Conservation (phyloP, 2,329 filamentous ascomycete species). For the Cercospora beticola region DNA sequence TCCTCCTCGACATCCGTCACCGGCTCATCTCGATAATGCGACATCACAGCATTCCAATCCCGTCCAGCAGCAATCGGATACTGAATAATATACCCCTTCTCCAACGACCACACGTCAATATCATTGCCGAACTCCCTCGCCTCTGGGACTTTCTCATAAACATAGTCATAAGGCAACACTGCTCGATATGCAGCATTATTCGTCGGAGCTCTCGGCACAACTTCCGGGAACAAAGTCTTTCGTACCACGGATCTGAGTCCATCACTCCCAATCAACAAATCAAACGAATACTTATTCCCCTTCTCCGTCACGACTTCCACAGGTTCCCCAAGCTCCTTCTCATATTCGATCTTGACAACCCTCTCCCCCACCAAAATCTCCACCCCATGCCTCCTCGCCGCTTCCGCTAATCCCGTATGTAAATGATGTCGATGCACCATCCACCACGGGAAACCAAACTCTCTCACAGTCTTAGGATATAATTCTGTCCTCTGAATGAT, state of each 20-base stretch:
- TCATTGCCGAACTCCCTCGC: slow-evolving; percentile 30
- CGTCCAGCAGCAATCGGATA: slow-evolving; percentile 47
- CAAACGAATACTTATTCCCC: slow-evolving; percentile 22
- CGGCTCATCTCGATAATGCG: slow-evolving; percentile 40
- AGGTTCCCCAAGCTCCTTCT: slow-evolving; percentile 20
- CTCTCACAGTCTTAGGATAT: slow-evolving; percentile 30
- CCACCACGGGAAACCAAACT: slow-evolving; percentile 44
- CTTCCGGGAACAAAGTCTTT: slow-evolving; percentile 42
- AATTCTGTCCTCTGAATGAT: slow-evolving; percentile 30
- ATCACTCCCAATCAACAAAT: slow-evolving; percentile 33
- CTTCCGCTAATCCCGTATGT: slow-evolving; percentile 45
- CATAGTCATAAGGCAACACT: slow-evolving; percentile 45
- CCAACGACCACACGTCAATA: slow-evolving; percentile 48
- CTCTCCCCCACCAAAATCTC: slow-evolving; percentile 40
- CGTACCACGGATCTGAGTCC: slow-evolving; percentile 37
- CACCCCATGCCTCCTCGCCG: slow-evolving; percentile 42
- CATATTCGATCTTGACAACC: slow-evolving; percentile 37
- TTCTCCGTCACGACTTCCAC: slow-evolving; percentile 36
- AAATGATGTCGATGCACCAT: slow-evolving; percentile 51
- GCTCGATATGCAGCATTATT: slow-evolving; percentile 47
- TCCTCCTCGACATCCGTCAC: slow-evolving; percentile 34
- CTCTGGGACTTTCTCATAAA: slow-evolving; percentile 29
- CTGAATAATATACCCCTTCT: slow-evolving; percentile 45
- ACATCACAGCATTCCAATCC: slow-evolving; percentile 48
- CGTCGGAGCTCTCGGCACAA: slow-evolving; percentile 41